A percentile compares a stretch with the other conserved stretches of the same genome.
Evolutionary conservation across 108 stramenopile genomes (phyloP).

Genomic region (Conticribra weissflogii): DNA sequence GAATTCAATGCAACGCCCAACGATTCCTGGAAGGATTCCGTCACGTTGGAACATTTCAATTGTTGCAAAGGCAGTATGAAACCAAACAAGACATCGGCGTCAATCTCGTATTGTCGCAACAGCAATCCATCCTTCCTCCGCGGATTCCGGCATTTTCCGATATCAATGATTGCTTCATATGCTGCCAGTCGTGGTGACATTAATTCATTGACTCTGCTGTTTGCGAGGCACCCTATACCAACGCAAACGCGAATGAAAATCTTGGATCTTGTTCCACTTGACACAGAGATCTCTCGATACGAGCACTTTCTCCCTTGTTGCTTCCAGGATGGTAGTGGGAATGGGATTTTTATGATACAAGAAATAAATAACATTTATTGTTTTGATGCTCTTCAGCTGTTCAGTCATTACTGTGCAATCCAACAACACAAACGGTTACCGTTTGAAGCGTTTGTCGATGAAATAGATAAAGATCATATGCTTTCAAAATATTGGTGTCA

Average conservation of each 20-base stretch:
- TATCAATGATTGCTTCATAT: conserved; percentile 47
- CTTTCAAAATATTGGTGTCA: conserved; percentile 1
- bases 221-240: conserved; percentile 54
- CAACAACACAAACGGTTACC: conserved; percentile 5
- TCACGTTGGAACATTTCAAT: conserved; percentile 59
- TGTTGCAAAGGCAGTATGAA: conserved; percentile 47
- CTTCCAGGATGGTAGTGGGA: background rate
- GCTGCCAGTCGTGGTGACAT: conserved; percentile 66
- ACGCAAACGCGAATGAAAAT: conserved; percentile 41
- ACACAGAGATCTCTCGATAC: conserved; percentile 48
- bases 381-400: conserved; percentile 40
- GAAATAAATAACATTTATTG: background rate
- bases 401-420: conserved; percentile 35
- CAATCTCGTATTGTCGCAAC: background rate
- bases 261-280: conserved; percentile 53
- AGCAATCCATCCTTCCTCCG: conserved; percentile 41
- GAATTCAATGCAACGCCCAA: conserved; percentile 35
- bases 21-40: conserved; percentile 25
- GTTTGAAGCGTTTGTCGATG: conserved; percentile 28
- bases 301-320: conserved; percentile 64
- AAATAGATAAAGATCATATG: conserved; percentile 26
- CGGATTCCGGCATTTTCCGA: conserved; percentile 36
- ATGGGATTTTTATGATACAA: conserved; percentile 16
- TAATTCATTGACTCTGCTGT: conserved; percentile 50
- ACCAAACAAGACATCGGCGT: conserved; percentile 1